Evolutionary conservation across 2,329 filamentous ascomycete species (phyloP).

Genomic region (Clathrospora elynae): DNA sequence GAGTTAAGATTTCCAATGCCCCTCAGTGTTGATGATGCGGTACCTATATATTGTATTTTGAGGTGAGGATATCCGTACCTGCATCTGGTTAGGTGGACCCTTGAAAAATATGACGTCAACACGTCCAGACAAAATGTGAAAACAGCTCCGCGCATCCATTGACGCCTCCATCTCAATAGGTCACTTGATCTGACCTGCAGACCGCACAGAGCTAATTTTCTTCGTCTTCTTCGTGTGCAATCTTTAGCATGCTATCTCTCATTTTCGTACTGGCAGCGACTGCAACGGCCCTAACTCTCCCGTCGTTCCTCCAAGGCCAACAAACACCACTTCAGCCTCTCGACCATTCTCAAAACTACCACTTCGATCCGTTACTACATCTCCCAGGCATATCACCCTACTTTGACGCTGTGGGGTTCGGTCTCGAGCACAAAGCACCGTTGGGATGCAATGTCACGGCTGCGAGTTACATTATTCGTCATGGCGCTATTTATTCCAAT

Average conservation of each 20-base stretch:
- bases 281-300: constrained; percentile 28
- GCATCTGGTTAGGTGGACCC: too few relatives aligned
- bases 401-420: constrained; percentile 55
- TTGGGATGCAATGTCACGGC: constrained; percentile 56
- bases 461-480: constrained; percentile 56
- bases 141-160: neutral
- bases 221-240: neutral
- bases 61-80: too few relatives aligned
- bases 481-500: constrained; percentile 58
- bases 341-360: constrained; percentile 44
- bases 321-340: constrained; percentile 29
- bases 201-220: too few relatives aligned
- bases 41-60: too few relatives aligned
- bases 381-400: constrained; percentile 57
- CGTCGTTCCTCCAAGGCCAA: constrained; percentile 14
- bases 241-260: constrained; percentile 16
- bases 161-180: neutral
- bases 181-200: constrained; percentile 1
- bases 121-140: neutral
- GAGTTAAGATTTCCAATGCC: too few relatives aligned
- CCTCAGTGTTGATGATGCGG: too few relatives aligned
- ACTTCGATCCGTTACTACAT: constrained; percentile 56
- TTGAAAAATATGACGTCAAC: neutral
- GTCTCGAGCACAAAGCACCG: constrained; percentile 54
- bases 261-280: constrained; percentile 27